Evolutionary conservation across 352 stramenopile species (phyloP), one percentile per base, ranked within the genome.

Genomic region (Blastocystis sp.): DNA sequence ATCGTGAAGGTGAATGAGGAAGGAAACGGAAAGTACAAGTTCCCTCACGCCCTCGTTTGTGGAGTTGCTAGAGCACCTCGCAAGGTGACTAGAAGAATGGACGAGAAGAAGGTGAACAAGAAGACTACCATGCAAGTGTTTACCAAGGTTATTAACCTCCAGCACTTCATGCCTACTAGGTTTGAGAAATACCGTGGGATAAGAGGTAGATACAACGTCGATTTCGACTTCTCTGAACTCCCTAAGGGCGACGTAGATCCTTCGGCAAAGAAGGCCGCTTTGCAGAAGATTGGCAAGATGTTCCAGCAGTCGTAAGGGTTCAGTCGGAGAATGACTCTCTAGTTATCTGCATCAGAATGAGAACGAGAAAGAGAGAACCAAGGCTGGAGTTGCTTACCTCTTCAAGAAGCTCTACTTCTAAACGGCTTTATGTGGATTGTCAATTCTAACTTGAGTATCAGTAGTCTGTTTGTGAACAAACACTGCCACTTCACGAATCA

Each of bases 341-440:
- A 90, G 70, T 7, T 90, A 90, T 43, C 56, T 90, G 65, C 37
- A 90, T n/a, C 79, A 90, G 70, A 81, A 79, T 73, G 54, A 90
- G 37, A 87, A 56, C 70, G 43, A 88, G 68, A 90, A 76, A 43
- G 79, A 90, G 39, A 90, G 53, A 59, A 73, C 37, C 66, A 87
- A 85, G 56, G 64, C 59, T 70, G 79, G 79, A 78, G 79, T 76
- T 73, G 73, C 66, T 87, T 90, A 87, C 47, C 43, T 90, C 79
- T 90, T 90, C 64, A 81, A 90, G 73, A 90, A 87, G 79, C 73
- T 90, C 45, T 62, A 62, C 39, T 90, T 90, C 79, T 90, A 90
- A 90, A 34, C 24, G 53, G 39, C 7, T 81, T 62, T 62, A 79
- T 54, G 65, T 76, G 68, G 39, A 79, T 37, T 79, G 39, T 79